Evolutionary conservation across 2,329 filamentous ascomycete species (phyloP).

Genomic region (Lasiodiplodia hormozganensis): DNA sequence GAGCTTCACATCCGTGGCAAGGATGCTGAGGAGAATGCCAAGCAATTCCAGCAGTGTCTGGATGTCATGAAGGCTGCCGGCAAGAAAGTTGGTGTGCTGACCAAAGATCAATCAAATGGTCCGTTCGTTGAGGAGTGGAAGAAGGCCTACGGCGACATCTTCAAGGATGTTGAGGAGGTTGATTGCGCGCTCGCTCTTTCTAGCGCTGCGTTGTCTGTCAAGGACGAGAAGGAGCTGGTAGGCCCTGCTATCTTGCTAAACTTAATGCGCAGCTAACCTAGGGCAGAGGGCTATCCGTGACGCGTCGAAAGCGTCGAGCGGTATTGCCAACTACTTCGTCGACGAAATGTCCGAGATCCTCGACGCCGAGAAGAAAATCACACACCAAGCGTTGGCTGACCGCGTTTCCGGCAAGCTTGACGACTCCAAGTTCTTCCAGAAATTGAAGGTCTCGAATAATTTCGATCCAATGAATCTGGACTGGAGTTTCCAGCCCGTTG

Average conservation of each 20-base stretch:
- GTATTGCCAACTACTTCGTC: slow-evolving; percentile 91
- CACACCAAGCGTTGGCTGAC: slow-evolving; percentile 83
- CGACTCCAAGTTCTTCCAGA: slow-evolving; percentile 92
- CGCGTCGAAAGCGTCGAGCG: slow-evolving; percentile 91
- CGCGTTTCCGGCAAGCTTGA: slow-evolving; percentile 93
- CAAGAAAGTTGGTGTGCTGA: slow-evolving; percentile 88
- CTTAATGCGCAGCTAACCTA: slow-evolving; percentile 14
- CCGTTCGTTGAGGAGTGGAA: slow-evolving; percentile 98
- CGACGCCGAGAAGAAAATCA: slow-evolving; percentile 96
- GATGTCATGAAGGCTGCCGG: slow-evolving; percentile 88
- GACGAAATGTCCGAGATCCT: slow-evolving; percentile 98
- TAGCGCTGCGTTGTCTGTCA: slow-evolving; percentile 82
- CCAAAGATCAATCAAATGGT: slow-evolving; percentile 83
- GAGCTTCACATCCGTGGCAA: slow-evolving; percentile 93
- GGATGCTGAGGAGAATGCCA: slow-evolving; percentile 88
- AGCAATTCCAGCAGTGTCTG: slow-evolving; percentile 82
- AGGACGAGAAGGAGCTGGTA: slow-evolving; percentile 90
- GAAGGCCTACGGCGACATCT: slow-evolving; percentile 74
- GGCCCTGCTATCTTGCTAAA: slow-evolving; percentile 32
- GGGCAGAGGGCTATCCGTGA: slow-evolving; percentile 83
- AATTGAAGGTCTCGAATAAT: slow-evolving; percentile 80
- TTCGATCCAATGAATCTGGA: slow-evolving; percentile 90
- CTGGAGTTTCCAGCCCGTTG: slow-evolving; percentile 88
- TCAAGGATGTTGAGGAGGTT: slow-evolving; percentile 86
- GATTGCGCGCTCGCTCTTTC: slow-evolving; percentile 86